Evolutionary conservation across 805 yeast genomes (phyloP).

Genomic region (Pichia pseudocactophila): DNA sequence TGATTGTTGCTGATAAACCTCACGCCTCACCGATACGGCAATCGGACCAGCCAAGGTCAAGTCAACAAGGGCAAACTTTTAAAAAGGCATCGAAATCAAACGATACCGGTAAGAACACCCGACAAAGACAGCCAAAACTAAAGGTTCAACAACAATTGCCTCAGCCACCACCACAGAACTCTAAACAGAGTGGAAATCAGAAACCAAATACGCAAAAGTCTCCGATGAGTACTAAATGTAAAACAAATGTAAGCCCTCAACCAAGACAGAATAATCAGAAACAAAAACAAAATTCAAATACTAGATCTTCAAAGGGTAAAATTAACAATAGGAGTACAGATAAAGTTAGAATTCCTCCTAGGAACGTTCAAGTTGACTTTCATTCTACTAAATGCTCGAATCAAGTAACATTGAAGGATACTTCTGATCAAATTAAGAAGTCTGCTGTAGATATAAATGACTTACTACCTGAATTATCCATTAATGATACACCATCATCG

Average conservation of each 20-base stretch:
- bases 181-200: background rate
- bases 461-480: slow-evolving; percentile 11
- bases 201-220: background rate
- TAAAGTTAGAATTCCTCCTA: slow-evolving; percentile 22
- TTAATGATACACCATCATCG: background rate
- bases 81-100: slow-evolving; percentile 1
- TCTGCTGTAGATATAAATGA: slow-evolving; percentile 18
- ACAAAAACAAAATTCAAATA: slow-evolving; percentile 45
- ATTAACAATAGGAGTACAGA: background rate
- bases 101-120: slow-evolving; percentile 3
- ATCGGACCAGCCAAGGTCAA: background rate
- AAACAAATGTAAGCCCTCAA: background rate
- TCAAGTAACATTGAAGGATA: slow-evolving; percentile 12
- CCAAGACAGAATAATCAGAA: slow-evolving; percentile 11
- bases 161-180: background rate
- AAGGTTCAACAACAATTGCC: background rate
- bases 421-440: slow-evolving; percentile 15
- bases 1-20: slow-evolving; percentile 18
- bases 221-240: background rate
- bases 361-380: slow-evolving; percentile 20
- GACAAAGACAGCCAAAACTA: background rate
- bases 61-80: background rate
- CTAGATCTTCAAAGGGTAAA: slow-evolving; percentile 25
- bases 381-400: slow-evolving; percentile 5
- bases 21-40: slow-evolving; percentile 18